phyloP scores from a whole-genome alignment of 208 protist species.

The Crithidia acanthocephali region DNA sequence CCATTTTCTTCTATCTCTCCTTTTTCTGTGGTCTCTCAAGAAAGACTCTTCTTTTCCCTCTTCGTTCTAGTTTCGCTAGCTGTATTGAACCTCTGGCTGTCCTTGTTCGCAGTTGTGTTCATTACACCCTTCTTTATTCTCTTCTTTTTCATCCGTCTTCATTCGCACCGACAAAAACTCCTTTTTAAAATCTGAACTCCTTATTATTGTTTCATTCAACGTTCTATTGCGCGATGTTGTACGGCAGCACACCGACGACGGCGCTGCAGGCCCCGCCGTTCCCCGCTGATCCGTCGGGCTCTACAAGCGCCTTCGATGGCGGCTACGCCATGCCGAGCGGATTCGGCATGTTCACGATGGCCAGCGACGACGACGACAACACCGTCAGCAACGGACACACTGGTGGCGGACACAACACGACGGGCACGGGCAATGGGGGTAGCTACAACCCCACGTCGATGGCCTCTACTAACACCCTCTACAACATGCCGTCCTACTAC shows the following conservation, averaged over 20 bases:
- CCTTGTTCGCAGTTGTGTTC: too few species aligned
- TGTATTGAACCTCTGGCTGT: too few species aligned
- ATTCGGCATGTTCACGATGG: constrained; percentile 16
- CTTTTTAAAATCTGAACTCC: not conserved
- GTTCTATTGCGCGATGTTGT: not conserved
- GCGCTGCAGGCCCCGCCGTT: not conserved
- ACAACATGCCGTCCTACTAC: constrained; percentile 20
- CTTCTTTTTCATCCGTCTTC: too few species aligned
- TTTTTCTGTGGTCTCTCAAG: not conserved
- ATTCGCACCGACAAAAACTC: not conserved
- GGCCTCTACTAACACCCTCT: not conserved
- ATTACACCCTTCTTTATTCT: too few species aligned
- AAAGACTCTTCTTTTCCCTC: too few species aligned
- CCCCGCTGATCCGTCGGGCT: not conserved
- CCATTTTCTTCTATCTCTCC: not conserved
- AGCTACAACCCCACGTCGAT: not conserved
- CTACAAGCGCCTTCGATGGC: not conserved
- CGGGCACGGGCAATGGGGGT: not conserved
- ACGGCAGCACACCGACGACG: not conserved
- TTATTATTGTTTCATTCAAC: too few species aligned
- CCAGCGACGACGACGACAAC: not conserved
- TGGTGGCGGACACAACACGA: not conserved
- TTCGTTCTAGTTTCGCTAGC: too few species aligned
- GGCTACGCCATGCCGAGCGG: not conserved
- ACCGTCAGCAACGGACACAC: not conserved